phyloP scores from a whole-genome alignment of 1,139 yeast species.

The Pneumocystis oryctolagi region DNA sequence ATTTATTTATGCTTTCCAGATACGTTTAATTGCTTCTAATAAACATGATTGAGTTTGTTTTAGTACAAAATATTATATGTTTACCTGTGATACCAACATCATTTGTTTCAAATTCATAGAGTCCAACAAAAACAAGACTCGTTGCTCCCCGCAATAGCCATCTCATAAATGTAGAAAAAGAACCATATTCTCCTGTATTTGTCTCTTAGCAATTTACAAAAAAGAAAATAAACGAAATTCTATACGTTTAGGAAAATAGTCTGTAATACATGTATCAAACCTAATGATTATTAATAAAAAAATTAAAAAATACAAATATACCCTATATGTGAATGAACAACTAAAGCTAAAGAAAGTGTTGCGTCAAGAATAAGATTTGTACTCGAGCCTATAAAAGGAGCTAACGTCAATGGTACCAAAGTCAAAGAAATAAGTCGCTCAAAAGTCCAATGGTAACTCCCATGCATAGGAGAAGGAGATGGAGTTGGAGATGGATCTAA shows the following conservation, averaged over 20 bases:
- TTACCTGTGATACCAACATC: constrained; percentile 38
- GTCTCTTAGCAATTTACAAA: neutral
- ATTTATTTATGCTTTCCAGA: constrained; percentile 28
- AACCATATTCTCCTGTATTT: constrained; percentile 37
- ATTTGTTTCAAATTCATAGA: constrained; percentile 68
- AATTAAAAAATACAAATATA: neutral
- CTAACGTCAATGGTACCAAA: constrained; percentile 56
- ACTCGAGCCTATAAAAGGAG: constrained; percentile 57
- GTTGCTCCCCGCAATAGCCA: constrained; percentile 57
- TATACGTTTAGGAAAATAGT: constrained; percentile 70
- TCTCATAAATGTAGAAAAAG: constrained; percentile 50
- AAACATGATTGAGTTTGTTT: neutral
- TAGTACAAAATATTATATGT: neutral
- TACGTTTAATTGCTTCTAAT: constrained; percentile 26
- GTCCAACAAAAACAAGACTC: constrained; percentile 55
- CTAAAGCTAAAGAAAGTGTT: constrained; percentile 42
- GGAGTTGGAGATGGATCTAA: neutral
- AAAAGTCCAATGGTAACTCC: constrained; percentile 80
- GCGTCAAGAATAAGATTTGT: constrained; percentile 59
- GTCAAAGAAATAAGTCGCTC: constrained; percentile 56
- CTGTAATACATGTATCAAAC: constrained; percentile 70
- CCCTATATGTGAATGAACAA: constrained; percentile 69
- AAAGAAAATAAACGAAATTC: neutral
- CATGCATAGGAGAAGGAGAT: constrained; percentile 33
- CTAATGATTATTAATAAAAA: neutral